phyloP scores from a whole-genome alignment of 169 alveolate species.

The Babesia gibsoni region DNA sequence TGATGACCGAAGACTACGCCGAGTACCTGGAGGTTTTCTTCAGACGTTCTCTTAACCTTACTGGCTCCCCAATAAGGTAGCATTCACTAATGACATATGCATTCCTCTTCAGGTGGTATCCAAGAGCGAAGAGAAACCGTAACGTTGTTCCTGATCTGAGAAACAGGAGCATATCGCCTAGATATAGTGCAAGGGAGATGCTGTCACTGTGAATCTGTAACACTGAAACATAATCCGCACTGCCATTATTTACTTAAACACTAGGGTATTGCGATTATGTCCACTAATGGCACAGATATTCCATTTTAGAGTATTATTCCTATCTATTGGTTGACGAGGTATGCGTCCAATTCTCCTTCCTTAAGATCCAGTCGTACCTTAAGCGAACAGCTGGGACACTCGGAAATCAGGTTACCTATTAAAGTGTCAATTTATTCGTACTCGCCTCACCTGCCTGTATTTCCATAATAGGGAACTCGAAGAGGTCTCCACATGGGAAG shows the following conservation, averaged over 20 bases:
- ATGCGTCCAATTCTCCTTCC: conserved; percentile 49
- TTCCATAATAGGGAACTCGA: conserved; percentile 38
- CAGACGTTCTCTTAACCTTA: conserved; percentile 60
- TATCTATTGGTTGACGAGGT: neutral
- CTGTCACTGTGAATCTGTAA: conserved; percentile 5
- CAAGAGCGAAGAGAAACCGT: conserved; percentile 55
- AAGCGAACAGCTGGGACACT: conserved; percentile 66
- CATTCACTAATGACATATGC: neutral
- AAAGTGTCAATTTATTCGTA: neutral
- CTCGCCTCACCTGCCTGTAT: conserved; percentile 28
- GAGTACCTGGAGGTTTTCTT: conserved; percentile 71
- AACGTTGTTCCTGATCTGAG: conserved; percentile 44
- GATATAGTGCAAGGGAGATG: neutral
- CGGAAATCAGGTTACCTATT: conserved; percentile 54
- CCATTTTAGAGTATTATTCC: neutral
- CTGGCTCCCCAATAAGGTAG: conserved; percentile 71
- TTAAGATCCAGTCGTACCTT: conserved; percentile 35
- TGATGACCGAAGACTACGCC: conserved; percentile 67
- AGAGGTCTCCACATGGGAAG: conserved; percentile 64
- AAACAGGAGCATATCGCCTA: neutral
- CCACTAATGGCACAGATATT: no score
- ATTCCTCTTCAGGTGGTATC: conserved; percentile 33
- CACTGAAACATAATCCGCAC: neutral
- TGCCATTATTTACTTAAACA: neutral
- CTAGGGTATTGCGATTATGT: no score